Conservation (phyloP, 2,329 filamentous ascomycete species). For the Colletotrichum ledebouriae region DNA sequence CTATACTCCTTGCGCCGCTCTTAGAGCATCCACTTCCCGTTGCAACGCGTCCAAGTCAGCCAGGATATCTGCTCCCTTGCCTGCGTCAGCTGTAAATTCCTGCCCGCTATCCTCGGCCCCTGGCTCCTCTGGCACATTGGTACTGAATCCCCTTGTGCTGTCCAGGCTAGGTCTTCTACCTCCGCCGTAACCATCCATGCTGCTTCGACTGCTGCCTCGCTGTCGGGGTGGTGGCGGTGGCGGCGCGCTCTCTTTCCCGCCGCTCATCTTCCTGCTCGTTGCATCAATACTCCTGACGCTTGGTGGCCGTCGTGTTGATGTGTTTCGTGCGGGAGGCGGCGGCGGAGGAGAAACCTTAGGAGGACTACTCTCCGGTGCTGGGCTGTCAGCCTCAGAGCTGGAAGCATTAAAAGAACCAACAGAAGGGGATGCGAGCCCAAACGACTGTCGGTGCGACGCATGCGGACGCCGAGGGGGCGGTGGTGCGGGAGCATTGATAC, state of each 20-base stretch:
- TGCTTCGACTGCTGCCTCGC: conserved; percentile 61
- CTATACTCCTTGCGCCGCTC: conserved; percentile 55
- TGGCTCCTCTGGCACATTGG: conserved; percentile 48
- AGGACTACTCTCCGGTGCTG: neutral
- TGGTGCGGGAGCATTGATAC: conserved; percentile 61
- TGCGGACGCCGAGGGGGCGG: conserved; percentile 67
- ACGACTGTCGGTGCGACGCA: conserved; percentile 51
- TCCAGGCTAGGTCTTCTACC: conserved; percentile 52
- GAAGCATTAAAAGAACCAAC: conserved; percentile 20
- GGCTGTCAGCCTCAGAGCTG: conserved; percentile 23
- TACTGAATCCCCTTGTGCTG: conserved; percentile 43
- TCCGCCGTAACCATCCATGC: conserved; percentile 52
- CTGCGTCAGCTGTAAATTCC: conserved; percentile 45
- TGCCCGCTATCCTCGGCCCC: conserved; percentile 43
- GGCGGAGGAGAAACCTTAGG: conserved; percentile 55
- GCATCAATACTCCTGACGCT: conserved; percentile 59
- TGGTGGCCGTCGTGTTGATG: conserved; percentile 59
- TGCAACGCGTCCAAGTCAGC: conserved; percentile 80
- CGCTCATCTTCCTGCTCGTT: conserved; percentile 39
- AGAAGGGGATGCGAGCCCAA: conserved; percentile 26
- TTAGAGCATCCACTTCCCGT: conserved; percentile 79
- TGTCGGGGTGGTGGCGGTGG: conserved; percentile 63
- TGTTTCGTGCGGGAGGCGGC: conserved; percentile 60
- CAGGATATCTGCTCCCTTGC: conserved; percentile 71
- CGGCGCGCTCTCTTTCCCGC: conserved; percentile 48